Percentiles rank a stretch among this genome's conserved stretches.
These are phyloP conservation scores for Alnus rubra DNA, from an alignment of 306 rosid genomes.

Conservation along the genomic window DNA sequence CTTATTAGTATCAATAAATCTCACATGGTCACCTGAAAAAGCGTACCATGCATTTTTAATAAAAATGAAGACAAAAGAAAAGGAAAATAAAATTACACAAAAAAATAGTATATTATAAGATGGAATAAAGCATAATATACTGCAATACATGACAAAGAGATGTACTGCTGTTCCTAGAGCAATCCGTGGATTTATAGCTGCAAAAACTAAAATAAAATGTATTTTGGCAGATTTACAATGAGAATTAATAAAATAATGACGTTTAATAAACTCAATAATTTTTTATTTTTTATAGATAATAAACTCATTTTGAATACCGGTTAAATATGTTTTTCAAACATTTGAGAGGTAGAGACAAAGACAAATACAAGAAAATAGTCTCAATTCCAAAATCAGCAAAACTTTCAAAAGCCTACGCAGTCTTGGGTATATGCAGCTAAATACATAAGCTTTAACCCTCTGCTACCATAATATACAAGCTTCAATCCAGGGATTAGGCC, in stretches of 20 bases:
- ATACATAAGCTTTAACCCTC: background rate
- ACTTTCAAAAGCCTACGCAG: background rate
- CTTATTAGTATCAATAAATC: slow-evolving; percentile 18
- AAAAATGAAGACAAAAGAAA: slow-evolving; percentile 7
- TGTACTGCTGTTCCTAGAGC: background rate
- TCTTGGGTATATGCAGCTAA: background rate
- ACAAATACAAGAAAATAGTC: background rate
- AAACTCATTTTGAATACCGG: background rate
- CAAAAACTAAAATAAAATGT: background rate
- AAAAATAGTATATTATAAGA: background rate
- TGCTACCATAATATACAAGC: background rate
- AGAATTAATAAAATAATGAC: background rate
- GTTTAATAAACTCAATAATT: background rate
- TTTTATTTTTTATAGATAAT: background rate
- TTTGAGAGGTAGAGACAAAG: background rate
- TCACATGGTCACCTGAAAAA: slow-evolving; percentile 32
- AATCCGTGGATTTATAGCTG: background rate
- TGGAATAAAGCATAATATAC: background rate
- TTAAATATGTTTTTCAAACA: background rate
- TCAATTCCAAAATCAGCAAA: background rate
- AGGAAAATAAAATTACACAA: background rate
- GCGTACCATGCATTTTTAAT: slow-evolving; percentile 20
- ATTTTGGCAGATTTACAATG: background rate
- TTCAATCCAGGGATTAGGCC: too few relatives aligned
- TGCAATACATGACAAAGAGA: background rate